Conservation (phyloP, 108 stramenopile species). For the Nitzschia inconspicua region DNA sequence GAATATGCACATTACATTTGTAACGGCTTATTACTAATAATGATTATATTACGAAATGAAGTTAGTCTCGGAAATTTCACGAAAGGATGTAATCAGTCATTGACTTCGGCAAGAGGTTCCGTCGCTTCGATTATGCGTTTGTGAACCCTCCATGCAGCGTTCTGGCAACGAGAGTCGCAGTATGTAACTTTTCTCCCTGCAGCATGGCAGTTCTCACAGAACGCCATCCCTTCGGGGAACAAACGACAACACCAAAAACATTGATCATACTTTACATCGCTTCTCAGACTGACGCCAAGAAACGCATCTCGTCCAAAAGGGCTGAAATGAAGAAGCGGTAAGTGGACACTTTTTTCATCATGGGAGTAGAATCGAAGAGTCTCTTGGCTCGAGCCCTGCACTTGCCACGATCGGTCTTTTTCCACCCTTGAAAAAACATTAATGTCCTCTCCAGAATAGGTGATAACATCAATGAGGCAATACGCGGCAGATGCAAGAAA, state of each 20-base stretch:
- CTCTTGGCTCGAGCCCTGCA: background rate
- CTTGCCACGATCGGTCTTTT: background rate
- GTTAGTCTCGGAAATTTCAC: too few species aligned
- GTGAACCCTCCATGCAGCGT: background rate
- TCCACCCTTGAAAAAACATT: background rate
- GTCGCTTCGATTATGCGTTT: background rate
- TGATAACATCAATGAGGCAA: background rate
- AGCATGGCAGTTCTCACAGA: background rate
- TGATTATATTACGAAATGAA: too few species aligned
- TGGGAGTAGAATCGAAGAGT: background rate
- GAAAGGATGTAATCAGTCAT: too few species aligned
- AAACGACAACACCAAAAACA: background rate
- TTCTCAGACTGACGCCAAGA: background rate
- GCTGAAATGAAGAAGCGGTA: background rate
- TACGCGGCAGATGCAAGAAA: background rate
- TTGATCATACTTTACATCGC: background rate
- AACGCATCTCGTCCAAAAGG: background rate
- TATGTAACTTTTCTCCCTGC: too few species aligned
- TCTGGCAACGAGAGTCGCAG: background rate
- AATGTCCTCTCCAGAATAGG: background rate
- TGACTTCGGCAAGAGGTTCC: background rate
- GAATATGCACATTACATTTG: too few species aligned
- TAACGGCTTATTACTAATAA: too few species aligned
- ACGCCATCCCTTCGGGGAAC: background rate
- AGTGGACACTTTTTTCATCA: background rate